Evolutionary conservation across 768 basidiomycete genomes (phyloP).

Genomic region (Grammothele lineata): DNA sequence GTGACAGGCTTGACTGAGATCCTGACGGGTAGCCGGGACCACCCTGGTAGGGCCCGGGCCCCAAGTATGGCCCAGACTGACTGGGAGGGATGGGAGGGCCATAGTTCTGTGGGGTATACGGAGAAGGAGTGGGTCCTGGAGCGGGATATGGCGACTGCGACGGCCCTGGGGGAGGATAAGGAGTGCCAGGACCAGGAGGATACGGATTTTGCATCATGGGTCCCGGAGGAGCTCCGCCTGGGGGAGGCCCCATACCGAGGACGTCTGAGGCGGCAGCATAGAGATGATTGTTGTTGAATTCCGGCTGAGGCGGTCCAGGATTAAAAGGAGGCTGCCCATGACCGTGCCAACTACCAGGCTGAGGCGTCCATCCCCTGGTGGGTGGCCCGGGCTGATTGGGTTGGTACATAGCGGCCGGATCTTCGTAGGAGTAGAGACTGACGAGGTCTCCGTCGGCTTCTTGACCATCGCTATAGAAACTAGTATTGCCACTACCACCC

Average conservation of each 20-base stretch:
- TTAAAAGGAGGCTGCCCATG: constrained; percentile 13
- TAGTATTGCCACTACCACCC: constrained; percentile 29
- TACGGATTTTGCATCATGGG: constrained; percentile 16
- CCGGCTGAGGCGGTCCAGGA: constrained; percentile 16
- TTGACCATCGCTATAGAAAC: constrained; percentile 25
- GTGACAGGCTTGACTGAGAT: constrained; percentile 8
- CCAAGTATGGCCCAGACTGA: constrained; percentile 15
- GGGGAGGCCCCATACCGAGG: constrained; percentile 71
- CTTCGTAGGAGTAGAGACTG: constrained; percentile 37
- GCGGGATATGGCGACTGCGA: constrained; percentile 11
- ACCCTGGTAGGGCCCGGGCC: constrained; percentile 14
- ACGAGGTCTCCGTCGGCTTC: constrained; percentile 32
- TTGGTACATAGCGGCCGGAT: constrained; percentile 4
- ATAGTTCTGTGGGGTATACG: constrained; percentile 12
- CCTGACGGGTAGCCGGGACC: constrained; percentile 18
- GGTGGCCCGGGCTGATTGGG: constrained; percentile 5
- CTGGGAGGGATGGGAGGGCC: constrained; percentile 10
- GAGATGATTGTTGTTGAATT: constrained; percentile 58
- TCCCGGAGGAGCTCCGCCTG: constrained; percentile 25
- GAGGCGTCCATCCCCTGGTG: constrained; percentile 6
- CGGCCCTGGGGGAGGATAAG: constrained; percentile 9
- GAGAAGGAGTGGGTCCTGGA: constrained; percentile 8
- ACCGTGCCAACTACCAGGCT: constrained; percentile 10
- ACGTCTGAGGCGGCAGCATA: constrained; percentile 79
- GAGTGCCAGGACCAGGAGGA: background rate